Conservation (phyloP, 1,139 yeast species). For the Scheffersomyces lignicola region DNA sequence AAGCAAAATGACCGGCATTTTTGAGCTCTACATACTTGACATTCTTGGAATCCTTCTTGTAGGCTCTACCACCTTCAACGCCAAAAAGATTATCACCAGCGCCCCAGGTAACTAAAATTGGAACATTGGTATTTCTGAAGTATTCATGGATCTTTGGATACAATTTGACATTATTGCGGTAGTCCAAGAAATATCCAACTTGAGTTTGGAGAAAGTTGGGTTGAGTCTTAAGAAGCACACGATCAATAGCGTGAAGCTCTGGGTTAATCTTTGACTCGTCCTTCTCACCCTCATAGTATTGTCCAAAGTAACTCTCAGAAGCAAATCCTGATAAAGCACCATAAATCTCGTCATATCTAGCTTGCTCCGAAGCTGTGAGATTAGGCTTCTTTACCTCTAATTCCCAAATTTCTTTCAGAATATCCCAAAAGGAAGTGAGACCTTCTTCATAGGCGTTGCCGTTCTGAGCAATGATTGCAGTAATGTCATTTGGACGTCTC, state of each 20-base stretch:
- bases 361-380: conserved; percentile 1
- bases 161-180: conserved; percentile 28
- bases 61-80: conserved; percentile 37
- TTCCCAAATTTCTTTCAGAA: conserved; percentile 31
- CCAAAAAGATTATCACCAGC: conserved; percentile 36
- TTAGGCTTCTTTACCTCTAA: conserved; percentile 12
- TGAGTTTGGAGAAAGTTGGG: conserved; percentile 30
- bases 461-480: conserved; percentile 37
- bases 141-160: conserved; percentile 39
- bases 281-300: conserved; percentile 30
- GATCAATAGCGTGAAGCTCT: conserved; percentile 29
- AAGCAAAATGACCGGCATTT: conserved; percentile 44
- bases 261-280: conserved; percentile 28
- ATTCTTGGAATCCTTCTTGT: conserved; percentile 27
- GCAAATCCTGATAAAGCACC: conserved; percentile 17
- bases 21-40: conserved; percentile 22
- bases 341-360: conserved; percentile 8
- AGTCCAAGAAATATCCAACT: conserved; percentile 33
- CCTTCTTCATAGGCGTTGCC: conserved; percentile 48
- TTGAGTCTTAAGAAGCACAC: conserved; percentile 18
- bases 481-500: conserved; percentile 25
- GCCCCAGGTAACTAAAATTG: conserved; percentile 45
- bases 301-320: conserved; percentile 21
- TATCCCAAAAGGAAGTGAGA: conserved; percentile 35
- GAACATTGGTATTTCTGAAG: conserved; percentile 31